These are phyloP conservation scores for Trichomonas gallinae DNA, from an alignment of 208 protist species.

Conservation along the genomic window DNA sequence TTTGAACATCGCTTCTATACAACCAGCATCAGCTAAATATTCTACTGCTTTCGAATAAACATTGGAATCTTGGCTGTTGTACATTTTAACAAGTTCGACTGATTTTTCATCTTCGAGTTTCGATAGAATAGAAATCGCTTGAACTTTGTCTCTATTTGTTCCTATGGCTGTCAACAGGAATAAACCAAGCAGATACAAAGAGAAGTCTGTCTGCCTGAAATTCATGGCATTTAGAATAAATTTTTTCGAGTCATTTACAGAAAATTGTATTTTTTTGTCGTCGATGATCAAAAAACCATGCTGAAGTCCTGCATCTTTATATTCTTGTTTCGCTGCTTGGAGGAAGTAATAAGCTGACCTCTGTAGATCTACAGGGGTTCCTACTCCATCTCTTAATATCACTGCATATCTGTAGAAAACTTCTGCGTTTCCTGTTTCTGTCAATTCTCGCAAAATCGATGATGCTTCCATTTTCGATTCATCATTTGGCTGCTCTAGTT, in stretches of 20 bases:
- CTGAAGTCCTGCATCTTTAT: not conserved
- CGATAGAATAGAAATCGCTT: not conserved
- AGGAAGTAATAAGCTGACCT: not conserved
- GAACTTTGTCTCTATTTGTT: not conserved
- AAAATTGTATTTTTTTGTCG: not conserved
- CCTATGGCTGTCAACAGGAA: not conserved
- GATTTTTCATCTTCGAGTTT: not conserved
- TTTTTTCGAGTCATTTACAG: not conserved
- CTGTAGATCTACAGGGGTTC: not conserved
- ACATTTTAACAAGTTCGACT: not conserved
- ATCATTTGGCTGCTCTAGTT: not conserved
- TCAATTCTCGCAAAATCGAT: not conserved
- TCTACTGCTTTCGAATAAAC: not conserved
- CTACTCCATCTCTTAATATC: not conserved
- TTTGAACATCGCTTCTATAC: not conserved
- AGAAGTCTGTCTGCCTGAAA: not conserved
- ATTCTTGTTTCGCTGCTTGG: not conserved
- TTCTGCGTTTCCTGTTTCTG: not conserved
- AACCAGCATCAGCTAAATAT: not conserved
- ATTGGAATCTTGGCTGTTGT: not conserved
- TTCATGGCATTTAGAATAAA: not conserved
- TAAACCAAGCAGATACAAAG: not conserved
- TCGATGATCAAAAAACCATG: not conserved
- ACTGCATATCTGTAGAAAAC: not conserved
- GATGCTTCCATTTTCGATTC: not conserved